Base-by-base conservation (phyloP, 208 protist genomes). In the Naegleria fowleri region DNA sequence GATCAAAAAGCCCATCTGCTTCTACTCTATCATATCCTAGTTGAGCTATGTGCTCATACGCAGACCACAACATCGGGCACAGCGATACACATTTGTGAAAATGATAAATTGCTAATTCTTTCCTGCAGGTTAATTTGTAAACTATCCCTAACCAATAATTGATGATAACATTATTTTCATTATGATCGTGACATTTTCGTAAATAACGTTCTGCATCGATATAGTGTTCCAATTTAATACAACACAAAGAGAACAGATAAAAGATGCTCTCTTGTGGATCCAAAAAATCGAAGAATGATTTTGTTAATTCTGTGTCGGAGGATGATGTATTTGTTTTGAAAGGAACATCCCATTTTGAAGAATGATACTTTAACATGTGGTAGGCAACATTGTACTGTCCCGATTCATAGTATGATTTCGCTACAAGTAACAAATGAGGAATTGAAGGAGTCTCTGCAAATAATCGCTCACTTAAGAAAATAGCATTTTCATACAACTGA, bases 401-500 rank as follows among this genome's bases (percentile, higher is more conserved):
- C 25, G 40, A 67, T 38, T 67, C 13, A 15, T 40, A 40, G 67
- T 88, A 88, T 9, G n/a, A n/a, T 67, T 13, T 58, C 2, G 85
- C 85, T 3, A 88, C 5, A 22, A 40, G 6, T 16, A 41, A 40
- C 48, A 88, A 67, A 15, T 36, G 13, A 16, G 13, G 9, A 29
- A 67, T 39, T 59, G 85, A 41, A n/a, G 15, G 40, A 67, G 5
- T n/a, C 38, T 67, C 29, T 19, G 85, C 40, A 88, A 67, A 88
- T 15, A 52, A 67, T 67, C 48, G 59, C 29, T 88, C 85, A 40
- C 43, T n/a, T 33, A 88, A 36, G 39, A 88, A 88, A 39, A 88
- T 88, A 5, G 85, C 85, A 88, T 88, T 88, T 67, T 52, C 22
- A 67, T 88, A 33, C 11, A 88, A 36, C 11, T 88, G 83, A n/a